These are phyloP conservation scores for Sporisorium exsertum DNA, from an alignment of 1,284 basidiomycete genomes.

Conservation along the genomic window DNA sequence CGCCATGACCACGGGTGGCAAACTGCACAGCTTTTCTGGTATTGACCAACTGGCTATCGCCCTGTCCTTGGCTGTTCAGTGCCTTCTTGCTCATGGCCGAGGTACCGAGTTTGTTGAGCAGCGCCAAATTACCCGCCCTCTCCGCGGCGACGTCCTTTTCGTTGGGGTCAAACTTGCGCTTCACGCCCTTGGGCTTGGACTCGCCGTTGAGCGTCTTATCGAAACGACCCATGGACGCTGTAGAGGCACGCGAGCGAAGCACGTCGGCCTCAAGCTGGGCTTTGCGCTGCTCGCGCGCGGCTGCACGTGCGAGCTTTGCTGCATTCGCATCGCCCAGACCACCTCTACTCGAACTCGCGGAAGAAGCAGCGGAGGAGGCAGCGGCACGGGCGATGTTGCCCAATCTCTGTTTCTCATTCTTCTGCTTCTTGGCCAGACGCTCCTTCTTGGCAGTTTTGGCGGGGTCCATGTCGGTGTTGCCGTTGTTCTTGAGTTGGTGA, in stretches of 20 bases:
- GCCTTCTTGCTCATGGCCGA: conserved; percentile 27
- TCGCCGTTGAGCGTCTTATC: conserved; percentile 91
- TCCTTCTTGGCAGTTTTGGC: conserved; percentile 79
- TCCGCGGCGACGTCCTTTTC: conserved; percentile 78
- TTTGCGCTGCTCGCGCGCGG: conserved; percentile 75
- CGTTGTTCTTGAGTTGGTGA: conserved; percentile 85
- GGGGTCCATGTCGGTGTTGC: conserved; percentile 81
- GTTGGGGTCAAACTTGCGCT: conserved; percentile 90
- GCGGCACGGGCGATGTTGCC: conserved; percentile 78
- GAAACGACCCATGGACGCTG: conserved; percentile 88
- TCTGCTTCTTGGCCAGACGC: conserved; percentile 82
- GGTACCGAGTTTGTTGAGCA: conserved; percentile 80
- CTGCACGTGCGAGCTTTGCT: conserved; percentile 45
- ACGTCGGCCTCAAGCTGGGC: conserved; percentile 81
- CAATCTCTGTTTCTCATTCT: conserved; percentile 85
- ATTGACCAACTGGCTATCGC: conserved; percentile 67
- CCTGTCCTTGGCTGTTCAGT: conserved; percentile 67
- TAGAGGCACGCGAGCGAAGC: conserved; percentile 82
- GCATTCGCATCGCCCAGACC: conserved; percentile 46
- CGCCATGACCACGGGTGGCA: conserved; percentile 53
- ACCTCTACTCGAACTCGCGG: conserved; percentile 4
- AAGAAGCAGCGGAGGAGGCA: conserved; percentile 11
- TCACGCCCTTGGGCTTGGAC: conserved; percentile 80
- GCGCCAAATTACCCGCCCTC: conserved; percentile 78
- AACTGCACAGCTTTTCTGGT: conserved; percentile 62